Base-by-base conservation (phyloP, 225 moss, liverwort and hornwort genomes). In the Anthoceros angustus region DNA sequence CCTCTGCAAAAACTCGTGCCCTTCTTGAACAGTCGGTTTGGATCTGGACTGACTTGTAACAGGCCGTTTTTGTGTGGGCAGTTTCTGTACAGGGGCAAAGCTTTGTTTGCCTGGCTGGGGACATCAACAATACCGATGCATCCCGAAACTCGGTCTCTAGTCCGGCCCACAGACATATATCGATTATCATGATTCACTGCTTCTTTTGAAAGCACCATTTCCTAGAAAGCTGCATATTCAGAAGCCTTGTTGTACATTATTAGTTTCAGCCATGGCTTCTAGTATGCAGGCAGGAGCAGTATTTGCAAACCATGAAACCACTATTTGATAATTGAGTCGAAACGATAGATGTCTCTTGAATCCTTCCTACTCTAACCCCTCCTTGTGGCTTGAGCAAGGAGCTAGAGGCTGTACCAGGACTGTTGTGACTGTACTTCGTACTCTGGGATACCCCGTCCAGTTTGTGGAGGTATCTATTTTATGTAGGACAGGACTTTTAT, bases 21-120 rank as follows among this genome's bases (percentile, higher is more conserved):
- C 55, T 8, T 55, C n/a, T 20, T 55, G 0, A 18, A 20, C 7
- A 7, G 0, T 8, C 7, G 1, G 55, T 55, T 5, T 23, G 4
- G 55, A 55, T 20, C 1, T 9, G 40, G 18, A 62, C 46, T 61
- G 8, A 62, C 60, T 18, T 43, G 43, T 60, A 20, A 43, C 42
- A 42, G 32, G 42, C 48, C 15, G n/a, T 41, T 45, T 39, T 6
- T 32, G 21, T 16, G 20, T 78, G 21, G 67, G 80, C 87, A 94
- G 93, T 94, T 94, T 63, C 78, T 94, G 62, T 94, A 94, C 39
- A 74, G 84, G 26, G 93, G 93, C 25, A 78, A 68, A 72, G 93
- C 93, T 42, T 81, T 94, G 64, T 87, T 74, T 41, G 78, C 80
- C 40, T 94, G 93, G 93, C 84, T 90, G 63, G 81, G 87, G 66